These are phyloP conservation scores for Lachancea sp. DNA, from an alignment of 805 yeast species.

Conservation along the genomic window DNA sequence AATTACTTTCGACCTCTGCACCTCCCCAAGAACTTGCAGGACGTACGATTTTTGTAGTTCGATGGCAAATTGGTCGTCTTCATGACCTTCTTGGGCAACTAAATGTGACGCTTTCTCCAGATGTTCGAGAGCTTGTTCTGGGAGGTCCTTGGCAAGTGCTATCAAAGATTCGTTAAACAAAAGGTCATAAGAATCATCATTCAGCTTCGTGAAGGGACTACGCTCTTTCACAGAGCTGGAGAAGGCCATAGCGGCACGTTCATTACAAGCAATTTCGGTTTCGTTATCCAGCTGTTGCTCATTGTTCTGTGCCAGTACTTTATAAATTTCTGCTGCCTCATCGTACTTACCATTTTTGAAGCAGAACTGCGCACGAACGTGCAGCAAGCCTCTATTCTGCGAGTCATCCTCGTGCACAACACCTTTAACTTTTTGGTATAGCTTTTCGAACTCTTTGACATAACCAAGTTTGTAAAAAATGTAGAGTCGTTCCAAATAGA, in stretches of 20 bases:
- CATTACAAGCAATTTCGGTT: constrained; percentile 59
- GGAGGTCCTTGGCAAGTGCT: constrained; percentile 40
- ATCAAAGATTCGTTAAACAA: constrained; percentile 60
- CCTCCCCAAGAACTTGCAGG: constrained; percentile 37
- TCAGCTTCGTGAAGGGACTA: constrained; percentile 15
- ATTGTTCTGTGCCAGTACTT: constrained; percentile 37
- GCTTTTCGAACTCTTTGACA: constrained; percentile 27
- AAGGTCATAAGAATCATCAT: constrained; percentile 47
- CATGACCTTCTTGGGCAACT: constrained; percentile 37
- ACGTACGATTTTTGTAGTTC: constrained; percentile 54
- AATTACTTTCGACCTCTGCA: constrained; percentile 33
- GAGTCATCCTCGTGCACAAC: constrained; percentile 14
- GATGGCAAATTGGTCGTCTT: constrained; percentile 55
- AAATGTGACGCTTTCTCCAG: constrained; percentile 41
- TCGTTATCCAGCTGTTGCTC: constrained; percentile 35
- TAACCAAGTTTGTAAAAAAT: constrained; percentile 52
- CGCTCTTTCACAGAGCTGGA: constrained; percentile 34
- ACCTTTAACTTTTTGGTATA: constrained; percentile 17
- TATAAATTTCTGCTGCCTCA: constrained; percentile 47
- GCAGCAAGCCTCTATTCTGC: constrained; percentile 37
- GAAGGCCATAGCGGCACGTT: constrained; percentile 40
- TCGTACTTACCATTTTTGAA: constrained; percentile 46
- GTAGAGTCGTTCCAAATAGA: constrained; percentile 53
- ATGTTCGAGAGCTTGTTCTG: constrained; percentile 36
- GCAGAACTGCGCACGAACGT: constrained; percentile 47